phyloP scores from a whole-genome alignment of 768 basidiomycete species.

The Naganishia antarctica region DNA sequence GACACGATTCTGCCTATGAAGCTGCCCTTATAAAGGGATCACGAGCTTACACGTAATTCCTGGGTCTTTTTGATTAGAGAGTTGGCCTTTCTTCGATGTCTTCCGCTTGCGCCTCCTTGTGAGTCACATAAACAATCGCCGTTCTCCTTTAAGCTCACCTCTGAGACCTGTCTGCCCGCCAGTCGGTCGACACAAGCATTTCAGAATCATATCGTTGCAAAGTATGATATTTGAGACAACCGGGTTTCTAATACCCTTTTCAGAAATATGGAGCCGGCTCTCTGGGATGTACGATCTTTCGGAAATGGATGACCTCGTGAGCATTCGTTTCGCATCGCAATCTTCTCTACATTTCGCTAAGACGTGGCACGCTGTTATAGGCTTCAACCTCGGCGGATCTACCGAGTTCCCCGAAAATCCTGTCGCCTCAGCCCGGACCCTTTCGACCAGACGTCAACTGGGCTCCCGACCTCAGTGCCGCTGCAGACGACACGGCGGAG shows the following conservation, averaged over 20 bases:
- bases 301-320: conserved; percentile 39
- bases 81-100: conserved; percentile 31
- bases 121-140: conserved; percentile 3
- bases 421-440: conserved; percentile 4
- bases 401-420: conserved; percentile 29
- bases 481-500: neutral
- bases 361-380: neutral
- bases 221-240: conserved; percentile 31
- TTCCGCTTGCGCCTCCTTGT: conserved; percentile 32
- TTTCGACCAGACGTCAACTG: neutral
- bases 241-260: conserved; percentile 31
- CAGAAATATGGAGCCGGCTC: conserved; percentile 38
- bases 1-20: neutral
- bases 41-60: neutral
- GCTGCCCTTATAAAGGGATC: neutral
- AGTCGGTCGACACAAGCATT: conserved; percentile 42
- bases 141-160: neutral
- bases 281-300: conserved; percentile 38
- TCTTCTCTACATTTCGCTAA: neutral
- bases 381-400: conserved; percentile 28
- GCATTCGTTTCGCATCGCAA: conserved; percentile 7
- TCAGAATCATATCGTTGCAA: conserved; percentile 40
- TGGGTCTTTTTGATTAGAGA: conserved; percentile 24
- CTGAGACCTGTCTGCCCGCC: neutral
- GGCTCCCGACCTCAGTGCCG: no score